Evolutionary conservation across 441 rosid genomes (phyloP), one percentile per base, ranked within the genome.

Genomic region (Populus hybrid): DNA sequence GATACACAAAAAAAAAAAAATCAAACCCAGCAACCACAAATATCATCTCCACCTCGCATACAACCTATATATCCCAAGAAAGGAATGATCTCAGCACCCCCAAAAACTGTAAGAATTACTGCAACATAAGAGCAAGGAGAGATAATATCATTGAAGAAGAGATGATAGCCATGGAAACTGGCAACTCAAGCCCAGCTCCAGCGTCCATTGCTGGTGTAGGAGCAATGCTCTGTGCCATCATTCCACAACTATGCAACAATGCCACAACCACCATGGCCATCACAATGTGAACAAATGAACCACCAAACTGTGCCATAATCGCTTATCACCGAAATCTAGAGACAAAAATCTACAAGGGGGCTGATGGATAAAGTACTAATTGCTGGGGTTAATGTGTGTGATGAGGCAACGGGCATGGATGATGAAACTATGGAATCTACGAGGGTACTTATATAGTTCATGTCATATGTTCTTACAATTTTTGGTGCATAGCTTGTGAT

Each of bases 191-290:
- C 16, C 78, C 90, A 3, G 82, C 80, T 68, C 90, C 89, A 2
- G 87, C 42, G 28, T 77, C 88, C 88, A 86, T 80, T 14, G 80
- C 56, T n/a, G 90, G 86, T 1, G 78, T 33, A 0, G 90, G 89
- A 81, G 87, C n/a, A 7, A 82, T 53, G 9, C 28, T 74, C 31
- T 88, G 86, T 42, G 87, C 87, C 78, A 40, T 45, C 31, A 63
- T 71, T 28, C 80, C 86, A 40, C 74, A 71, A 26, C 35, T 20
- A 11, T 2, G 29, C 29, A 76, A 28, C 53, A 76, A 29, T n/a
- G 72, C 68, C 33, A 71, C 20, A 5, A 75, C 66, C 36, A 78
- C 10, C 69, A 64, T 7, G 11, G 69, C 68, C 72, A 76, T 24
- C 29, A 75, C 42, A 69, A 82, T 24, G 35, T 73, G 45, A 76